phyloP scores from a whole-genome alignment of 78 protist species.

The Monosiga brevicollis region DNA sequence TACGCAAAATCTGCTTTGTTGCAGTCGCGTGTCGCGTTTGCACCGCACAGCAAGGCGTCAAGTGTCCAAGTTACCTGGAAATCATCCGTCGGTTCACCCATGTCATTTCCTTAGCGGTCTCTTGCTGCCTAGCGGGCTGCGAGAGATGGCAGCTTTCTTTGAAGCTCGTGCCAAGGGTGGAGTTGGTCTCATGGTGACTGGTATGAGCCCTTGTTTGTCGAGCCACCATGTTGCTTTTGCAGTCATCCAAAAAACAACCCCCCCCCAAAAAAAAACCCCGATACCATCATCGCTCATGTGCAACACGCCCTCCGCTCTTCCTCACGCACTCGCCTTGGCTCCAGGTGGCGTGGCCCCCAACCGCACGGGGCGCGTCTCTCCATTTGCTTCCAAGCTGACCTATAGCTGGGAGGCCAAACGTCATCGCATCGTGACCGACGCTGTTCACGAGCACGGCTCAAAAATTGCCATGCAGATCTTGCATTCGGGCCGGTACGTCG shows the following conservation, averaged over 20 bases:
- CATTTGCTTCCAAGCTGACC: slow-evolving; percentile 39
- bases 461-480: slow-evolving; percentile 28
- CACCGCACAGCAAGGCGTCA: too few species aligned
- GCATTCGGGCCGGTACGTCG: slow-evolving; percentile 9
- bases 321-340: too few species aligned
- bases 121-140: background rate
- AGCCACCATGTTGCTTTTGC: too few species aligned
- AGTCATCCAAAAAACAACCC: too few species aligned
- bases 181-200: background rate
- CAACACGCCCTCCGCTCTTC: too few species aligned
- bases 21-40: too few species aligned
- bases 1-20: slow-evolving; percentile 9
- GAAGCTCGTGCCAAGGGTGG: background rate
- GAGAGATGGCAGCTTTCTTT: background rate
- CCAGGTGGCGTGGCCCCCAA: slow-evolving; percentile 48
- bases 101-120: too few species aligned
- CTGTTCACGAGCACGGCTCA: slow-evolving; percentile 24
- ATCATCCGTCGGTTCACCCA: too few species aligned
- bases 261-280: too few species aligned
- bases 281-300: too few species aligned
- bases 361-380: slow-evolving; percentile 28
- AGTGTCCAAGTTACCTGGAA: too few species aligned
- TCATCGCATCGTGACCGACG: slow-evolving; percentile 31
- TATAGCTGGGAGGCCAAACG: slow-evolving; percentile 10
- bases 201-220: too few species aligned